Percentiles rank a stretch among this genome's conserved stretches.
Evolutionary conservation across 2,329 filamentous ascomycete genomes (phyloP).

Genomic region (Pseudomassariella vexata): DNA sequence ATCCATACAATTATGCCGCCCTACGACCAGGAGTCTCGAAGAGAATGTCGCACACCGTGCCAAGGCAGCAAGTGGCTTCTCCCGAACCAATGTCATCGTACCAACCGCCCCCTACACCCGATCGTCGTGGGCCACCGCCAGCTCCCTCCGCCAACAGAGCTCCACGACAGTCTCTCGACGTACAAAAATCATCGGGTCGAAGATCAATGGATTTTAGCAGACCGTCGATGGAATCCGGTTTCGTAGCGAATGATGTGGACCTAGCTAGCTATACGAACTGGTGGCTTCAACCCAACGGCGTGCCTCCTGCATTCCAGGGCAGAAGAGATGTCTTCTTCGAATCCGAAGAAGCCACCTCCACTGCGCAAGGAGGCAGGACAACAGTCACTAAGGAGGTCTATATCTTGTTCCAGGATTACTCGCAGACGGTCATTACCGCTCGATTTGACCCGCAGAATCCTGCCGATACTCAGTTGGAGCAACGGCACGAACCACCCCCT

Average conservation of each 20-base stretch:
- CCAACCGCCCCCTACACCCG: slow-evolving; percentile 36
- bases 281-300: slow-evolving; percentile 78
- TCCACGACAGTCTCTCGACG: slow-evolving; percentile 59
- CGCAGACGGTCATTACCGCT: slow-evolving; percentile 81
- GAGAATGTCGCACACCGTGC: slow-evolving; percentile 26
- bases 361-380: slow-evolving; percentile 64
- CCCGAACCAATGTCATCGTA: slow-evolving; percentile 40
- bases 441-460: slow-evolving; percentile 72
- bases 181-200: slow-evolving; percentile 46
- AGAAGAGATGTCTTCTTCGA: slow-evolving; percentile 81
- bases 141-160: slow-evolving; percentile 30
- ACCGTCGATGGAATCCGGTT: slow-evolving; percentile 67
- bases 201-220: slow-evolving; percentile 71
- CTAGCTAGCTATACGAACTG: slow-evolving; percentile 68
- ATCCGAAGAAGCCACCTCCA: slow-evolving; percentile 68
- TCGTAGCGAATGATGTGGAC: slow-evolving; percentile 84
- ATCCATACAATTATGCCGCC: slow-evolving; percentile 54
- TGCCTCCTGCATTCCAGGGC: slow-evolving; percentile 76
- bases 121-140: slow-evolving; percentile 39
- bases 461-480: slow-evolving; percentile 68
- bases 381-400: slow-evolving; percentile 75
- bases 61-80: slow-evolving; percentile 39
- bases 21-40: slow-evolving; percentile 20
- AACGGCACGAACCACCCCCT: slow-evolving; percentile 81
- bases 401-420: slow-evolving; percentile 93